Conservation (phyloP, 192 early-diverging fungal genomes). For the Rhizophagus prolifer region DNA sequence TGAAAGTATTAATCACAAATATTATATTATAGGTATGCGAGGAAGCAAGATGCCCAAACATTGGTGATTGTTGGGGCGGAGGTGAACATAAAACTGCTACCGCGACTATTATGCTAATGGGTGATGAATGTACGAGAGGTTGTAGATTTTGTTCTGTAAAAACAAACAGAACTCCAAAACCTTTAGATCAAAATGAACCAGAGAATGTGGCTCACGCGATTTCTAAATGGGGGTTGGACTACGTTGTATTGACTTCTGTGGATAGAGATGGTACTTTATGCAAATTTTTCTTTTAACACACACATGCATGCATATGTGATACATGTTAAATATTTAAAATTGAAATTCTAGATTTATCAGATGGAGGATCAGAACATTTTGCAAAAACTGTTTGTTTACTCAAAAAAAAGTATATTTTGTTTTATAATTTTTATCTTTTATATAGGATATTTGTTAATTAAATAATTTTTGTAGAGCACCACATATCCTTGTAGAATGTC, state of each 20-base stretch:
- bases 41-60: conserved; percentile 96
- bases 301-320: not conserved
- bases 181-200: conserved; percentile 88
- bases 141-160: conserved; percentile 99
- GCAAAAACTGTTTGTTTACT: conserved; percentile 86
- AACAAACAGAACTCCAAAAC: conserved; percentile 80
- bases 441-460: not conserved
- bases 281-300: not conserved
- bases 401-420: conserved; percentile 68
- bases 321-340: not conserved
- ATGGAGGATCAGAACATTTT: conserved; percentile 93
- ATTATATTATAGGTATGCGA: conserved; percentile 72
- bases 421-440: not conserved
- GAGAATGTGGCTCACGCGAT: conserved; percentile 92
- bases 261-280: conserved; percentile 80
- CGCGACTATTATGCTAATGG: conserved; percentile 99
- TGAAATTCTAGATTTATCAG: conserved; percentile 63
- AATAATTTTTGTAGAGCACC: conserved; percentile 60
- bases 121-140: conserved; percentile 95
- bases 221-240: conserved; percentile 92
- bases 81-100: conserved; percentile 94
- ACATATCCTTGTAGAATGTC: conserved; percentile 91
- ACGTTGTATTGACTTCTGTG: conserved; percentile 96
- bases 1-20: too few species aligned
- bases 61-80: conserved; percentile 99